phyloP scores from a whole-genome alignment of 257 asterid genomes.

The Penstemon eatonii region DNA sequence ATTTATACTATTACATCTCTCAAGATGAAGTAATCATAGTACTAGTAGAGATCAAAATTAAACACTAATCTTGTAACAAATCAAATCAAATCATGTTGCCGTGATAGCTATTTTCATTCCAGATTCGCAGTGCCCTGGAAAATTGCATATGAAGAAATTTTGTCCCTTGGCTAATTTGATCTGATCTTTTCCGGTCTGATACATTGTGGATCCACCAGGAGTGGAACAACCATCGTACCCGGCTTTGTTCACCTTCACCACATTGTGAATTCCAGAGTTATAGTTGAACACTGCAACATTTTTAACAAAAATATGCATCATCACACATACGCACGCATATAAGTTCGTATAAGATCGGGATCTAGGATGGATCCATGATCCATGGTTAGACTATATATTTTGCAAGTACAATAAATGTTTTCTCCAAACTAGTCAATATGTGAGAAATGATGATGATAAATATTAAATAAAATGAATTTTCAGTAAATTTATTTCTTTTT shows the following conservation, averaged over 20 bases:
- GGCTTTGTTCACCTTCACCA: slow-evolving; percentile 22
- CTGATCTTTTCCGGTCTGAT: slow-evolving; percentile 29
- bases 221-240: slow-evolving; percentile 28
- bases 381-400: no score
- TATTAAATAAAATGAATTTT: no score
- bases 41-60: no score
- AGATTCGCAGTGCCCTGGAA: slow-evolving; percentile 23
- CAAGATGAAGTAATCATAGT: no score
- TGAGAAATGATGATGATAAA: no score
- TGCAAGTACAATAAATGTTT: no score
- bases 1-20: no score
- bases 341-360: not conserved
- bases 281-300: slow-evolving; percentile 30
- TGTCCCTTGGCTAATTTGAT: slow-evolving; percentile 25
- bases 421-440: no score
- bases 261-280: slow-evolving; percentile 22
- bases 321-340: not conserved
- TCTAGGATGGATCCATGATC: no score
- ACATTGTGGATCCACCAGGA: not conserved
- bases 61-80: no score
- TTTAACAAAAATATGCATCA: not conserved
- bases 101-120: slow-evolving; percentile 31
- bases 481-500: no score
- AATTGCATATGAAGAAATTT: slow-evolving; percentile 30
- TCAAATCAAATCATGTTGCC: not conserved